Conservation (phyloP, 1,284 basidiomycete genomes). For the Porodaedalea pini region DNA sequence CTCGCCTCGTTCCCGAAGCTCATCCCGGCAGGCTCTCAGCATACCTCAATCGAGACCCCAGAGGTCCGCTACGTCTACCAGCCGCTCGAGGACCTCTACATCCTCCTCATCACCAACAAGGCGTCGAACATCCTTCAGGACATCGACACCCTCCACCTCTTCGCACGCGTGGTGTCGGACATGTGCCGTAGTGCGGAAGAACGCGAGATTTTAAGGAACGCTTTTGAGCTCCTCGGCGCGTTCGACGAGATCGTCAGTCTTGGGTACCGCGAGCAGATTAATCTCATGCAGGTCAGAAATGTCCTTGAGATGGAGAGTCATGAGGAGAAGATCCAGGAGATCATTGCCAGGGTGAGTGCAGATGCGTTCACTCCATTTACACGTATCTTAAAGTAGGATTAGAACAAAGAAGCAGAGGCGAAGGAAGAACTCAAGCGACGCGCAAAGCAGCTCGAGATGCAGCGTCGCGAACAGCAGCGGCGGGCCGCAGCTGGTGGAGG, state of each 20-base stretch:
- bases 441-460: slow-evolving; percentile 98
- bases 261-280: slow-evolving; percentile 93
- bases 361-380: background rate
- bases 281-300: slow-evolving; percentile 86
- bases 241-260: slow-evolving; percentile 97
- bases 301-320: slow-evolving; percentile 98
- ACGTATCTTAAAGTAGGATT: background rate
- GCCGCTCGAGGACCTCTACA: slow-evolving; percentile 96
- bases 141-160: slow-evolving; percentile 92
- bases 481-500: slow-evolving; percentile 50
- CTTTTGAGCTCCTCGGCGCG: slow-evolving; percentile 93
- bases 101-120: slow-evolving; percentile 97
- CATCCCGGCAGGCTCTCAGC: slow-evolving; percentile 94
- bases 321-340: slow-evolving; percentile 99
- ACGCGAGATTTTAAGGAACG: slow-evolving; percentile 85
- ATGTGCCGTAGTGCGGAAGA: slow-evolving; percentile 87
- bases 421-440: slow-evolving; percentile 99
- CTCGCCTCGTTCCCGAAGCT: slow-evolving; percentile 97
- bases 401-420: slow-evolving; percentile 99
- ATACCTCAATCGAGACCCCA: slow-evolving; percentile 91
- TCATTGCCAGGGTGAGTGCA: slow-evolving; percentile 81
- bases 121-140: slow-evolving; percentile 98
- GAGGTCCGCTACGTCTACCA: slow-evolving; percentile 98
- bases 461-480: slow-evolving; percentile 88
- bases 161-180: slow-evolving; percentile 92